Evolutionary conservation across 148 eudicot species (phyloP).

Genomic region (Cornus florida): DNA sequence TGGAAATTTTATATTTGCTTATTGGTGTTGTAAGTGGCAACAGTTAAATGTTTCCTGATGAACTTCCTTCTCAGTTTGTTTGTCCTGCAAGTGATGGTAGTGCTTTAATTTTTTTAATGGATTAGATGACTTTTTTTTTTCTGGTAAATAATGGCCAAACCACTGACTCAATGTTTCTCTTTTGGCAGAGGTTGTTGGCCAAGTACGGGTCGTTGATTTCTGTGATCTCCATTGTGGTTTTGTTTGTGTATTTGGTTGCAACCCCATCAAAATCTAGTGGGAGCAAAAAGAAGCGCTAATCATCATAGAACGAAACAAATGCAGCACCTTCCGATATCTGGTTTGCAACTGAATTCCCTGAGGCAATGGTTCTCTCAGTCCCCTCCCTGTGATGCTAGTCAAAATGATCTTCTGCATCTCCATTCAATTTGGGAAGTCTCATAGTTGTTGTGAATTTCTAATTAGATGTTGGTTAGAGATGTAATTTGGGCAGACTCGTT

Average conservation of each 20-base stretch:
- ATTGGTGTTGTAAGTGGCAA: too few species aligned
- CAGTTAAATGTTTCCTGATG: too few species aligned
- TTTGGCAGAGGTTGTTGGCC: slow-evolving; percentile 76
- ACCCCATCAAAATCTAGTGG: slow-evolving; percentile 68
- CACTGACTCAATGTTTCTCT: background rate
- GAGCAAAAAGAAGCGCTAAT: slow-evolving; percentile 79
- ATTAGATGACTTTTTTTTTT: background rate
- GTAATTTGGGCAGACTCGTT: background rate
- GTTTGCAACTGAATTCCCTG: background rate
- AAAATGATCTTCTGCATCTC: too few species aligned
- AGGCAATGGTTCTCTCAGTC: background rate
- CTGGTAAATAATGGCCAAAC: too few species aligned
- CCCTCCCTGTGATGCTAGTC: too few species aligned
- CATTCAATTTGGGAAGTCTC: background rate
- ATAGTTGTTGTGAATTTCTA: background rate
- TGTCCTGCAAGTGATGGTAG: background rate
- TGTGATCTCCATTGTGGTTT: slow-evolving; percentile 55
- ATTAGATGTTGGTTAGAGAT: background rate
- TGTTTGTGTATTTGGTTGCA: slow-evolving; percentile 70
- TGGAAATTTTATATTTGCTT: too few species aligned
- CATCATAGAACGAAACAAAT: background rate
- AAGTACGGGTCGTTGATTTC: slow-evolving; percentile 84
- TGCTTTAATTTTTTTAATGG: background rate
- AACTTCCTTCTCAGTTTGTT: too few species aligned
- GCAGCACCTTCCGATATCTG: background rate